Percentiles rank a stretch among this genome's conserved stretches.
Conservation (phyloP, 2,329 filamentous ascomycete genomes). For the Sporothrix variecibatus region DNA sequence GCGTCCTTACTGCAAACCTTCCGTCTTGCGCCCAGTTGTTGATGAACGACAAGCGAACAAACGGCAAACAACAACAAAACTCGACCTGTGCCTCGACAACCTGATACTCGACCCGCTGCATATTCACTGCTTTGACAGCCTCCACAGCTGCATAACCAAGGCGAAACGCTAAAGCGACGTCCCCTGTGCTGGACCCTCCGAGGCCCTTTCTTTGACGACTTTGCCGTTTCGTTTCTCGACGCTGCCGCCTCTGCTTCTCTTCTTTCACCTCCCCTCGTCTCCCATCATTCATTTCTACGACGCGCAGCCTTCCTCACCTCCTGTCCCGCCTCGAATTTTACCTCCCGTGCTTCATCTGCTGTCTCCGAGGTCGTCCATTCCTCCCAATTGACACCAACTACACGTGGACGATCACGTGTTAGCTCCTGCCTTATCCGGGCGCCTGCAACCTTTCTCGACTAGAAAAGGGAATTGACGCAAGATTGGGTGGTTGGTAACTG, state of each 20-base stretch:
- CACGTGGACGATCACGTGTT: constrained; percentile 6
- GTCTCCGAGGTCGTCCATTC: neutral
- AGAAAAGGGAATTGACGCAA: neutral
- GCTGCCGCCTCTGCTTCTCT: neutral
- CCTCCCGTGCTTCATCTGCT: constrained; percentile 35
- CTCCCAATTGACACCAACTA: neutral
- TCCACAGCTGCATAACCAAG: constrained; percentile 11
- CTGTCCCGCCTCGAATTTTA: neutral
- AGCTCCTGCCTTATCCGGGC: neutral
- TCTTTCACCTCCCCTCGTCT: constrained; percentile 5
- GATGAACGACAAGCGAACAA: neutral
- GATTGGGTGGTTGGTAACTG: neutral
- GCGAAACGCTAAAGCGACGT: constrained; percentile 4
- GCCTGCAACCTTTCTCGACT: neutral
- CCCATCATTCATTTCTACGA: neutral
- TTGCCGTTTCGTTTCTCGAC: neutral
- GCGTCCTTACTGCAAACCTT: neutral
- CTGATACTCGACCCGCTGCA: constrained; percentile 7
- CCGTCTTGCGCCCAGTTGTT: neutral
- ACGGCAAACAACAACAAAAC: neutral
- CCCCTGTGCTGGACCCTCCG: neutral
- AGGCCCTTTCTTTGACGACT: neutral
- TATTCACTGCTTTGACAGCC: constrained; percentile 15
- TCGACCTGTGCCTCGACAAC: constrained; percentile 3
- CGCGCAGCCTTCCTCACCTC: neutral